Base-by-base conservation (phyloP, 106 monocot species). In the Phalaenopsis aphrodite region DNA sequence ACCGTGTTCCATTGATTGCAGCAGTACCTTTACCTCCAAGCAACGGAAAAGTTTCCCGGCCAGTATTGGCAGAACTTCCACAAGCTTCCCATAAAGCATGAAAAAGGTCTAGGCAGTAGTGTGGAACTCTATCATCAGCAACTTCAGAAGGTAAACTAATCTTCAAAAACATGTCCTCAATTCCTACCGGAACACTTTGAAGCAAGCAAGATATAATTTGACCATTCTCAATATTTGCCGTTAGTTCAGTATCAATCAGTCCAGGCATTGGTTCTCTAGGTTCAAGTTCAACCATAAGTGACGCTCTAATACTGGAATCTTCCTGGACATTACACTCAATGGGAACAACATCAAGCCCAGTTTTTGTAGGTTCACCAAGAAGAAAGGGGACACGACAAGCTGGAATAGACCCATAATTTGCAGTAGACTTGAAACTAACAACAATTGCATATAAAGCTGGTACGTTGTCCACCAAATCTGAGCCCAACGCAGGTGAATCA, bases 31-130 rank as follows among this genome's bases (percentile, higher is more conserved):
- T 94, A 56, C 90, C 92, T 71, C 94, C 94, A 71, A 82, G 84
- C 61, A 94, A 77, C 72, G 81, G 84, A 83, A 94, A 98, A 2
- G 86, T 91, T 77, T 98, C 94, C 18, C 94, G 81, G 45, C 86
- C 92, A 21, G 77, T 94, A 55, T 64, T 94, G 56, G 82, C 39
- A 78, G 90, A 81, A 77, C 81, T 89, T 19, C 90, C 89, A 84
- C 98, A 94, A 77, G 92, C 94, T 73, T 98, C 94, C 98, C 98
- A 98, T 57, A 98, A 83, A 73, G 98, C 94, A 86, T 91, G 86
- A 73, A 94, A 98, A 1, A 98, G 77, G 78, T 91, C 92, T 12
- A 81, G 72, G 65, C 87, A 81, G 79, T 97, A 94, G 7, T 56
- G 64, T 1, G 83, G 14, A 68, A 84, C 72, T 30, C 14, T 55